Evolutionary conservation across 2,329 filamentous ascomycete species (phyloP), one percentile per base, ranked within the genome.

Genomic region (Aspergillus luchuensis): DNA sequence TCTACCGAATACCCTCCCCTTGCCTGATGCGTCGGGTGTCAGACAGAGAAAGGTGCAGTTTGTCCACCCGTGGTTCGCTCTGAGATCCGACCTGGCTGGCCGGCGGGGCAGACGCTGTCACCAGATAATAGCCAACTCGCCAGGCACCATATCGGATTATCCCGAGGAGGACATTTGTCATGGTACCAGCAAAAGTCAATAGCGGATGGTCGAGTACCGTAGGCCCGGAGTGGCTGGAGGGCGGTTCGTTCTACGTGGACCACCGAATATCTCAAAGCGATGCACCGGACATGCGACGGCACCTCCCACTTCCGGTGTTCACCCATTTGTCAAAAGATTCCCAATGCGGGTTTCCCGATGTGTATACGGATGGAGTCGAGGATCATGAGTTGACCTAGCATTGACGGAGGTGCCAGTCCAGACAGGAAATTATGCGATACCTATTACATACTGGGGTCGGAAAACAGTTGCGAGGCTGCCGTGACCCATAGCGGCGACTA

Each of bases 11-110:
- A 30, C 28, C 4, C 15, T 17, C 59, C 55, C 62, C 62, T 64
- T 64, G 28, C 62, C 60, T 59, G 45, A 54, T 58, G 57, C 62
- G 60, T 62, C 57, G 57, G 62, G 49, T 62, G 60, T 64, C 60
- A 60, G 60, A 54, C 57, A 58, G 56, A 41, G 53, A 60, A 51
- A 30, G 41, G 36, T 50, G 47, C 47, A 50, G 25, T 50, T n/a
- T 28, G 25, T 33, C 47, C 47, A 36, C 5, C 11, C 33, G 33
- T 33, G 47, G 47, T 30, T 33, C 47, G 28, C 47, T 50, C 10
- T 23, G 19, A 45, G 19, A 30, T 10, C n/a, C 23, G 25, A n/a
- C 25, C 25, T 50, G 25, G 15, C 47, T 50, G 47, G 25, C 25
- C 8, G 17, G 47, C 47, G 47, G 47, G 47, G 47, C 47, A 30